Evolutionary conservation across 768 basidiomycete species (phyloP), one percentile per base, ranked within the genome.

Genomic region (Crepidotus variabilis): DNA sequence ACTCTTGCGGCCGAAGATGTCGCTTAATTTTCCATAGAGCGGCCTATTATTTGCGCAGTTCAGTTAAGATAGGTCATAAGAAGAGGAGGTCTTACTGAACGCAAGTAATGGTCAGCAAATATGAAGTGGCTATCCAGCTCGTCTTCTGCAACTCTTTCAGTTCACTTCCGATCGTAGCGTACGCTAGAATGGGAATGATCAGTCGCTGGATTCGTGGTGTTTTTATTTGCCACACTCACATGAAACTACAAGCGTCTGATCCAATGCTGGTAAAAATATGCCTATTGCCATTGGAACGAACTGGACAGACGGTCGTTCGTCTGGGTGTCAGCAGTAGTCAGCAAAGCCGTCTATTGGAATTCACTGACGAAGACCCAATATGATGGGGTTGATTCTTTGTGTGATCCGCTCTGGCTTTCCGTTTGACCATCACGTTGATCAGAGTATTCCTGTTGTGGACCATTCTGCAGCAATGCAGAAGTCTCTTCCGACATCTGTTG

Each of bases 81-180:
- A 13, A 16, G 7, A 11, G 50, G 6, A 50, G 14, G 13, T 63
- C 73, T 34, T 50, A 85, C 84, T 85, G 85, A 58, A 86, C 82
- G 56, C 78, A 82, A 0, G 84, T 81, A 36, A 81, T 68, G 0
- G 83, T 83, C 54, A 87, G 65, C 71, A 87, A 76, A 62, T 86
- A 86, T 0, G 80, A 79, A 0, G 84, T 86, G 2, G 83, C 80
- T 24, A 87, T 82, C 84, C 84, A 87, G 59, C 83, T 84, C 0
- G 84, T 84, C 55, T 80, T 85, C 58, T 86, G 82, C 2, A 87
- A 74, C 63, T 83, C 77, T 6, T 84, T 76, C 5, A 87, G 69
- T 59, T 86, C 83, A 62, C 78, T 81, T 22, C 82, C 82, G 54
- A 84, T 84, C 0, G 78, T 70, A 9, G 81, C 79, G 58, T 81